Conservation (phyloP, 2,329 filamentous ascomycete species). For the Neofusicoccum umdonicola region DNA sequence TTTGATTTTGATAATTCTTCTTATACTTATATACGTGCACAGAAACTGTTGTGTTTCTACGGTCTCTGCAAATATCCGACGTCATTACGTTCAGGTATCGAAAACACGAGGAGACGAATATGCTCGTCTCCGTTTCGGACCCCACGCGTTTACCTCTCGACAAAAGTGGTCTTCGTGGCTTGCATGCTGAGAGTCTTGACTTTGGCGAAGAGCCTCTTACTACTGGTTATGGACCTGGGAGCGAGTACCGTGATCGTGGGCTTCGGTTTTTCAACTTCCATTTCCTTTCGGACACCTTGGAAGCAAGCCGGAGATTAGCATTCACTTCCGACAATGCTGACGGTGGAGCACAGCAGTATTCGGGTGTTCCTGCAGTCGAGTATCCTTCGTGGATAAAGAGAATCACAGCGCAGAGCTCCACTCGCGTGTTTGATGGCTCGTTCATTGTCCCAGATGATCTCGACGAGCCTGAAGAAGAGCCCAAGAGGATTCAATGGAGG, state of each 20-base stretch:
- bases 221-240: conserved; percentile 15
- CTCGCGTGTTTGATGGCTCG: conserved; percentile 24
- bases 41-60: conserved; percentile 32
- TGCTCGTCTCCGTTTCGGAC: conserved; percentile 25
- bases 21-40: neutral
- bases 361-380: conserved; percentile 16
- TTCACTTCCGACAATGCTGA: conserved; percentile 15
- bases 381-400: conserved; percentile 22
- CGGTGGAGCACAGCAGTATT: neutral
- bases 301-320: conserved; percentile 26
- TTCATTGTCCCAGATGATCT: conserved; percentile 31
- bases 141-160: conserved; percentile 18
- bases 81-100: conserved; percentile 32
- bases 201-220: conserved; percentile 19
- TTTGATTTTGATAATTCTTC: neutral
- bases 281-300: conserved; percentile 25
- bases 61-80: conserved; percentile 32
- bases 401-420: conserved; percentile 8
- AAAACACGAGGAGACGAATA: conserved; percentile 15
- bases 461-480: neutral
- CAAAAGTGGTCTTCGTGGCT: neutral
- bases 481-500: neutral
- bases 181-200: conserved; percentile 21
- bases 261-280: conserved; percentile 30
- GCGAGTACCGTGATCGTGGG: conserved; percentile 21